Percentiles rank a stretch among this genome's conserved stretches.
Evolutionary conservation across 805 yeast genomes (phyloP).

Genomic region (Cyberlindnera mycetangii): DNA sequence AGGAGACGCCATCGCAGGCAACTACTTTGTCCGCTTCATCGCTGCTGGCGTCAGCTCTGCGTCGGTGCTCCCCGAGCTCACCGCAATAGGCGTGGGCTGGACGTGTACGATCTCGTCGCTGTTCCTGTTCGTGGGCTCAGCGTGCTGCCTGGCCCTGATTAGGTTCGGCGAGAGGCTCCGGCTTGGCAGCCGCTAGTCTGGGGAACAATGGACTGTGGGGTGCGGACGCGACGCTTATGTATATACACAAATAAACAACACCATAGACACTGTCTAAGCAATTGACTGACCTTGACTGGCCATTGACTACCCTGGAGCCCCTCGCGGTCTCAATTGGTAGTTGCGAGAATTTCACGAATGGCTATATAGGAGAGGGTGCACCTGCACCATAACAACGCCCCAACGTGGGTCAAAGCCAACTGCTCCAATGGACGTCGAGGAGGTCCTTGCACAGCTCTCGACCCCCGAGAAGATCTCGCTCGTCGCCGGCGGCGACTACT

Average conservation of each 20-base stretch:
- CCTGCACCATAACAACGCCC: no score
- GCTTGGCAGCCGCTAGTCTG: not conserved
- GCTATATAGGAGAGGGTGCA: no score
- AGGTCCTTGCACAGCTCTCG: conserved; percentile 14
- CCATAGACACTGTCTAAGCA: no score
- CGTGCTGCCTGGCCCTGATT: conserved; percentile 33
- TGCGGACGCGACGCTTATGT: no score
- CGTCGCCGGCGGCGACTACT: conserved; percentile 38
- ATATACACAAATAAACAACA: no score
- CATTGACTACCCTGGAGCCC: no score
- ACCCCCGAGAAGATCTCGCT: conserved; percentile 19
- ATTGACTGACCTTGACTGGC: no score
- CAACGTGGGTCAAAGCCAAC: no score
- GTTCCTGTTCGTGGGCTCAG: conserved; percentile 38
- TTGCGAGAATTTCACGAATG: no score
- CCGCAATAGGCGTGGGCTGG: conserved; percentile 56
- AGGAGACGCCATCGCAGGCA: conserved; percentile 56
- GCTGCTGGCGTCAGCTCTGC: conserved; percentile 53
- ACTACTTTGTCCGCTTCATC: conserved; percentile 47
- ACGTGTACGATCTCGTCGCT: conserved; percentile 47
- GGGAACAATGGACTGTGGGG: no score
- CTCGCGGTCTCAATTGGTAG: no score
- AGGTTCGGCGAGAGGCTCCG: conserved; percentile 40
- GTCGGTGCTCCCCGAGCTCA: conserved; percentile 43
- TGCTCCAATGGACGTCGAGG: conserved; percentile 19